Base-by-base conservation (phyloP, 1,284 basidiomycete species). In the Pascua sp. region DNA sequence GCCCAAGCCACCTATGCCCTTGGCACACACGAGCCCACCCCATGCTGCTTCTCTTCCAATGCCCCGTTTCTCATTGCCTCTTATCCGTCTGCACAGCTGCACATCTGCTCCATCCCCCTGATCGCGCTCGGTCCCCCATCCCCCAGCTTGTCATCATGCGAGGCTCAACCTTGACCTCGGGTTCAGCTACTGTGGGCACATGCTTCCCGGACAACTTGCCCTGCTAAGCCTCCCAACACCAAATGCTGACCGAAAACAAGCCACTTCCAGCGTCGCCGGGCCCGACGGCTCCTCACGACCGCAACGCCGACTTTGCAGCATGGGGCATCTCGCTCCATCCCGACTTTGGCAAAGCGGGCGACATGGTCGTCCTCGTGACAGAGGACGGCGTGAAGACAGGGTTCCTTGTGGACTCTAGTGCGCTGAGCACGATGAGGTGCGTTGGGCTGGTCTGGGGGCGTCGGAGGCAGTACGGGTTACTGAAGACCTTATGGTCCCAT, bases 271-370 rank as follows among this genome's bases (percentile, higher is more conserved):
- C n/a, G 41, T n/a, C 41, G 41, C 42, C n/a, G 7, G 16, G 5
- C 13, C 18, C 42, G 10, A 9, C 42, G 9, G 24, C 24, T 32
- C 24, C 24, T 32, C 24, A 32, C 24, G 24, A 32, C 7, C 24
- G 24, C 24, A 32, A 32, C 24, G 24, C 24, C 24, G 24, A 32
- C 24, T 32, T 44, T 17, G n/a, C 10, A 44, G 10, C n/a, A 44
- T 15, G 42, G 18, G 42, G n/a, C 42, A 44, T 44, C 42, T 10
- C 42, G 42, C 42, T 44, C 42, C 53, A 55, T 38, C 51, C 47
- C 37, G 58, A 55, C 37, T 59, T 59, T 13, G 16, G 40, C n/a
- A 44, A 54, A 13, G 47, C 49, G 9, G 58, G 58, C 13, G 58
- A 59, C 40, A 54, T 50, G 11, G 41, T 59, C 13, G 40, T 59